Conservation (phyloP, 305 asterid genomes). For the Euphrasia arctica region DNA sequence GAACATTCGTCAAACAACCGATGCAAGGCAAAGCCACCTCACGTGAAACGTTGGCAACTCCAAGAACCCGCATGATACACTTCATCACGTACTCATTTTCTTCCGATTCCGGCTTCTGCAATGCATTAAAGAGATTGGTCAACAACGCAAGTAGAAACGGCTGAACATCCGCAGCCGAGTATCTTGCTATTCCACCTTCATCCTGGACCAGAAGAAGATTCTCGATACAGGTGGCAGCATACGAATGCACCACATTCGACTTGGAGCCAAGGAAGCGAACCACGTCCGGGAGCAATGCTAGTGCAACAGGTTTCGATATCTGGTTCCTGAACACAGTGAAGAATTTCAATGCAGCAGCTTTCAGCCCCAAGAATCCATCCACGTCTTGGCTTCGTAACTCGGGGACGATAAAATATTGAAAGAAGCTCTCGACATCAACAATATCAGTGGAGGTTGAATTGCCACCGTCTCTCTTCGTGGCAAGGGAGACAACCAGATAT, state of each 20-base stretch:
- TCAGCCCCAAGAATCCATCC: slow-evolving; percentile 73
- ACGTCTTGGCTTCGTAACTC: slow-evolving; percentile 80
- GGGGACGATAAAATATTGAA: slow-evolving; percentile 76
- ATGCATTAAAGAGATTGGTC: slow-evolving; percentile 79
- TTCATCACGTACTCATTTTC: slow-evolving; percentile 96
- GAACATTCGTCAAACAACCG: slow-evolving; percentile 57
- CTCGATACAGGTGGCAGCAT: slow-evolving; percentile 96
- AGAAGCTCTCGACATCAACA: slow-evolving; percentile 82
- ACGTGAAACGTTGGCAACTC: slow-evolving; percentile 63
- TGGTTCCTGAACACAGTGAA: slow-evolving; percentile 86
- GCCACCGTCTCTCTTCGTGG: slow-evolving; percentile 81
- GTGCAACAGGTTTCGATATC: slow-evolving; percentile 63
- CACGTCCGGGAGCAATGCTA: slow-evolving; percentile 80
- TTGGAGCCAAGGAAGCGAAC: slow-evolving; percentile 70
- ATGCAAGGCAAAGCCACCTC: slow-evolving; percentile 86
- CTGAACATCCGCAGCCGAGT: slow-evolving; percentile 61
- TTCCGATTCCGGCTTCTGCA: slow-evolving; percentile 89
- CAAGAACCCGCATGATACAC: slow-evolving; percentile 96
- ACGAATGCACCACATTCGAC: slow-evolving; percentile 91
- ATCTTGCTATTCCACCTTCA: slow-evolving; percentile 70
- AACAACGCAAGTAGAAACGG: slow-evolving; percentile 67
- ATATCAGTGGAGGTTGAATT: slow-evolving; percentile 79
- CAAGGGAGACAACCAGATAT: slow-evolving; percentile 86
- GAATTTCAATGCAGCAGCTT: slow-evolving; percentile 92
- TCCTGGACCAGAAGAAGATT: slow-evolving; percentile 85